These are phyloP conservation scores for Tetrahymena elliotti DNA, from an alignment of 73 alveolate genomes.

Conservation along the genomic window DNA sequence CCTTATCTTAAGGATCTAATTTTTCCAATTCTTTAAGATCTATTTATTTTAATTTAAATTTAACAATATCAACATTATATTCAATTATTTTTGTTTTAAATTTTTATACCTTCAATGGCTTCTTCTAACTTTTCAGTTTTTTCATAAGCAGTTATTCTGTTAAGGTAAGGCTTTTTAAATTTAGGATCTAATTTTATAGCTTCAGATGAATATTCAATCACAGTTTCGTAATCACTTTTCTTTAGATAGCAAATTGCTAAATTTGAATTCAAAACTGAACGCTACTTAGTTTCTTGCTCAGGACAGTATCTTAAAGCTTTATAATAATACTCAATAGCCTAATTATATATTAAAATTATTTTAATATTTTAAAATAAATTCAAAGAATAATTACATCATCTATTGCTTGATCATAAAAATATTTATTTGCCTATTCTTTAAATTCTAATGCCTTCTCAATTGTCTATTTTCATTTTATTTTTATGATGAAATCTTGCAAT, in stretches of 20 bases:
- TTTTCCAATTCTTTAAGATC: constrained; percentile 24
- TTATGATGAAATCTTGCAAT: neutral
- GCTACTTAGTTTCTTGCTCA: constrained; percentile 8
- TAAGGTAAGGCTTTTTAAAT: constrained; percentile 32
- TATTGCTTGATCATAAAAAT: neutral
- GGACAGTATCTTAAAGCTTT: constrained; percentile 40
- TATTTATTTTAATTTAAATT: neutral
- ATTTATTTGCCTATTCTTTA: constrained; percentile 29
- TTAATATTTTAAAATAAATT: too few relatives aligned
- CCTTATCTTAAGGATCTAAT: constrained; percentile 12
- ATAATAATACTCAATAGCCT: constrained; percentile 4
- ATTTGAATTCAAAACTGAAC: constrained; percentile 37
- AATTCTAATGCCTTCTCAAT: constrained; percentile 37
- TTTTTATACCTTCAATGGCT: constrained; percentile 28
- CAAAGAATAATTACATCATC: constrained; percentile 7
- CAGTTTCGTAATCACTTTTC: constrained; percentile 6
- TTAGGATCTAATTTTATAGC: constrained; percentile 42
- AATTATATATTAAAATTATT: neutral
- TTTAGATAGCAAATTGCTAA: constrained; percentile 25
- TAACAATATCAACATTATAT: too few relatives aligned
- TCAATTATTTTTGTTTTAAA: too few relatives aligned
- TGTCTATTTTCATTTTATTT: neutral
- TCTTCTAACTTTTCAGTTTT: constrained; percentile 40
- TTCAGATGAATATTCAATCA: constrained; percentile 19
- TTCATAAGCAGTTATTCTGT: constrained; percentile 37